Conservation (phyloP, 2,329 filamentous ascomycete genomes). For the Mycogone perniciosa region DNA sequence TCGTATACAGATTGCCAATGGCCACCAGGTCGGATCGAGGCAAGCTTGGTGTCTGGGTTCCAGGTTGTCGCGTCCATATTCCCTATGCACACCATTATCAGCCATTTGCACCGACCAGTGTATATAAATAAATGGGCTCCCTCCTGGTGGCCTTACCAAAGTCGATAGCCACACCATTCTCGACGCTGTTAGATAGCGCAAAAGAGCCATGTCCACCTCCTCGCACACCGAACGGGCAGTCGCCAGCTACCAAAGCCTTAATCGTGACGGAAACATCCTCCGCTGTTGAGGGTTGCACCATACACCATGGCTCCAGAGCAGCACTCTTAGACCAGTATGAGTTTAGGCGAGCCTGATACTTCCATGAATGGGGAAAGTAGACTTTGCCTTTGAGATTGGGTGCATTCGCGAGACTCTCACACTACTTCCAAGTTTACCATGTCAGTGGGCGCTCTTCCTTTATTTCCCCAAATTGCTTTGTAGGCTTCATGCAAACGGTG, state of each 20-base stretch:
- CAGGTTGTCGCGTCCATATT: constrained; percentile 27
- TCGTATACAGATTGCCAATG: constrained; percentile 34
- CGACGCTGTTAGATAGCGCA: constrained; percentile 28
- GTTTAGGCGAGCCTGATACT: constrained; percentile 25
- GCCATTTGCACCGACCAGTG: neutral
- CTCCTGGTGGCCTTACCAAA: constrained; percentile 18
- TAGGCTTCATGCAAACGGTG: neutral
- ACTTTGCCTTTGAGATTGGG: constrained; percentile 23
- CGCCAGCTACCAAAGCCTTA: constrained; percentile 24
- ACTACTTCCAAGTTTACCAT: neutral
- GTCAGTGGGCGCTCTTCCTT: neutral
- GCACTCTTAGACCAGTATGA: constrained; percentile 33
- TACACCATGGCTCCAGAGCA: constrained; percentile 30
- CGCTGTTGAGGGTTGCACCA: constrained; percentile 27
- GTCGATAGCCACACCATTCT: constrained; percentile 33
- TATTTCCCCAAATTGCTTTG: neutral
- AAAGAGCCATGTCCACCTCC: constrained; percentile 32
- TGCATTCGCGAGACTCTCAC: neutral
- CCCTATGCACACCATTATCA: constrained; percentile 12
- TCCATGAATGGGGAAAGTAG: constrained; percentile 21
- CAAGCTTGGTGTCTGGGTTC: constrained; percentile 23
- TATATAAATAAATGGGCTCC: neutral
- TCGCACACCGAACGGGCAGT: constrained; percentile 33
- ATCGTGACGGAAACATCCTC: constrained; percentile 32
- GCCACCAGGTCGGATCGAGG: constrained; percentile 29